These are phyloP conservation scores for Neurospora sp. DNA, from an alignment of 495 filamentous ascomycete species.

Conservation along the genomic window DNA sequence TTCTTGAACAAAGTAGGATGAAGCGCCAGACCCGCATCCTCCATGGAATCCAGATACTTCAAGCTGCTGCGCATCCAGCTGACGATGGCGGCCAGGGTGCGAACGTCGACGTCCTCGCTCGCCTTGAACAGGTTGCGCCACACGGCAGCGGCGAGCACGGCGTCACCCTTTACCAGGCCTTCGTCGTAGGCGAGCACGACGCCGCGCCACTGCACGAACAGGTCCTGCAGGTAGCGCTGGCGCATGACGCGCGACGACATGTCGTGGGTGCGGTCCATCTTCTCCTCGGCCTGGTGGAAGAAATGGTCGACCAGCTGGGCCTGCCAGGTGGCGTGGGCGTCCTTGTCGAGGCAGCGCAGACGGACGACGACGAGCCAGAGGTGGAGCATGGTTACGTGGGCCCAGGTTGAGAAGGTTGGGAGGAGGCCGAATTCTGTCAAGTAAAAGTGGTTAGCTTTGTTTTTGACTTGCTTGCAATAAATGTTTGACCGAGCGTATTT, in stretches of 20 bases:
- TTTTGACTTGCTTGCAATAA: background rate
- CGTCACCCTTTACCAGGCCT: conserved; percentile 71
- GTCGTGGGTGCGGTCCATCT: conserved; percentile 64
- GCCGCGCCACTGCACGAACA: conserved; percentile 88
- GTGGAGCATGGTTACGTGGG: conserved; percentile 90
- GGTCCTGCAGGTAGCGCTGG: conserved; percentile 82
- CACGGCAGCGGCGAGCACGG: conserved; percentile 74
- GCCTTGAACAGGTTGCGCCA: conserved; percentile 92
- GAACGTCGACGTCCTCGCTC: conserved; percentile 58
- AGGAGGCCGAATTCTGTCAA: conserved; percentile 46
- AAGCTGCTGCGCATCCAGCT: conserved; percentile 67
- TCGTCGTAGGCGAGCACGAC: conserved; percentile 78
- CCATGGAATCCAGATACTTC: conserved; percentile 49
- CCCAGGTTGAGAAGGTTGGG: conserved; percentile 89
- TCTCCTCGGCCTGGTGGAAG: conserved; percentile 82
- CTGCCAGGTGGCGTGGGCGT: conserved; percentile 29
- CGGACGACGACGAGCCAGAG: conserved; percentile 91
- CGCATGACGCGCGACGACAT: conserved; percentile 54
- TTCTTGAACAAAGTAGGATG: conserved; percentile 30
- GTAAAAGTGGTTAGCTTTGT: background rate
- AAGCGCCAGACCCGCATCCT: conserved; percentile 42
- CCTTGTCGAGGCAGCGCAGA: conserved; percentile 61
- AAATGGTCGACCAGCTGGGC: conserved; percentile 70
- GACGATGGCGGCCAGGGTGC: conserved; percentile 61
- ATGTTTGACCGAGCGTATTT: background rate